Evolutionary conservation across 2,329 filamentous ascomycete genomes (phyloP).

Genomic region (Sporothrix brunneoviolacea): DNA sequence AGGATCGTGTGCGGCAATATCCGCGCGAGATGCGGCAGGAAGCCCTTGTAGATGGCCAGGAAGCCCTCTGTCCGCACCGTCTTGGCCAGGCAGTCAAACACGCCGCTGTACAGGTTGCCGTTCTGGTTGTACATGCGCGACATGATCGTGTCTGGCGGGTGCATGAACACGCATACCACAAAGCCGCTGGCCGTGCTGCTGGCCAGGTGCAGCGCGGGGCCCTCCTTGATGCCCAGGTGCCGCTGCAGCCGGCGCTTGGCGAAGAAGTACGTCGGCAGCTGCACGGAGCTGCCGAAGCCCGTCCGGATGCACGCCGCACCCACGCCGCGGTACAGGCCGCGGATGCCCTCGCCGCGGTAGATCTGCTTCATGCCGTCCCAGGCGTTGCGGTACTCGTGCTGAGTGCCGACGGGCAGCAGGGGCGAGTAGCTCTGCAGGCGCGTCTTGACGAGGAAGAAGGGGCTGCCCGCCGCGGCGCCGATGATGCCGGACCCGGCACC

Average conservation of each 20-base stretch:
- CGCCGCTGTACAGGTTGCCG: slow-evolving; percentile 89
- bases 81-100: slow-evolving; percentile 86
- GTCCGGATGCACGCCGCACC: slow-evolving; percentile 92
- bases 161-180: slow-evolving; percentile 96
- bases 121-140: slow-evolving; percentile 98
- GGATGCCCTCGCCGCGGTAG: slow-evolving; percentile 66
- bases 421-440: slow-evolving; percentile 89
- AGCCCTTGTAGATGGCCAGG: slow-evolving; percentile 95
- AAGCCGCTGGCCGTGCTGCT: slow-evolving; percentile 89
- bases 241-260: slow-evolving; percentile 79
- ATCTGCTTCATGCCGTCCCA: slow-evolving; percentile 77
- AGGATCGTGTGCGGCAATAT: slow-evolving; percentile 95
- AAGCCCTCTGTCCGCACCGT: slow-evolving; percentile 87
- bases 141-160: slow-evolving; percentile 98
- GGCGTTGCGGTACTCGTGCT: slow-evolving; percentile 85
- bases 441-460: slow-evolving; percentile 98
- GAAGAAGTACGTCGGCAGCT: slow-evolving; percentile 96
- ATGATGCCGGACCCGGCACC: slow-evolving; percentile 85
- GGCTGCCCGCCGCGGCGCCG: slow-evolving; percentile 85
- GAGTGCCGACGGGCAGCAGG: slow-evolving; percentile 90
- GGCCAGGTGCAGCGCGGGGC: slow-evolving; percentile 77
- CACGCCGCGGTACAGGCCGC: slow-evolving; percentile 83
- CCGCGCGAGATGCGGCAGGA: slow-evolving; percentile 85
- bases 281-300: slow-evolving; percentile 90
- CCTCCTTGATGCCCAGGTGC: slow-evolving; percentile 85